Evolutionary conservation across 2,329 filamentous ascomycete species (phyloP), one percentile per base, ranked within the genome.

Genomic region (Aspergillus fijiensis): DNA sequence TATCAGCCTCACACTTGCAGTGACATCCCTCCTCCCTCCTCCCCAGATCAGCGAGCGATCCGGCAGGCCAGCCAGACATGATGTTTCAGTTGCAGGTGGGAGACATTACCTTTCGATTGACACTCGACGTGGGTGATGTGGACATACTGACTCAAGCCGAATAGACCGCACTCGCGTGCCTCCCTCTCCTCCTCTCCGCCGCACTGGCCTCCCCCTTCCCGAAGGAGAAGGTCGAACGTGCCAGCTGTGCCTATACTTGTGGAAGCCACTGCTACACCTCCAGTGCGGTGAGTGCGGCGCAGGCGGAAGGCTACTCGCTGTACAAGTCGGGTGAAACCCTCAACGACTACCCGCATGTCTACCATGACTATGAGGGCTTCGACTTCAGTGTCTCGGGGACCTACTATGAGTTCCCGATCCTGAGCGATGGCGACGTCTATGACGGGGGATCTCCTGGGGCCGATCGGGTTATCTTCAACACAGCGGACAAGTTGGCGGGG

Each of bases 391-490:
- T 87, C 5, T 63, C 70, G 3, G 84, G 84, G 0, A 84, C 85
- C 0, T 89, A 85, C 70, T 82, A 87, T 61, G 87, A 89, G 72
- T 89, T 87, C 72, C 87, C 87, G 1, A 79, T 89, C 56, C 64
- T 83, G 68, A 74, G 71, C 14, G 78, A 74, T 29, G 81, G 80
- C 21, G 65, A 70, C 1, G 70, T 81, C 1, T 89, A 87, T 70
- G 80, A 70, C 59, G 86, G 87, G 51, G 85, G 86, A 25, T 83
- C 82, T 1, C 88, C 88, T 1, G 88, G 88, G 42, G 77, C 88
- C 19, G 87, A 90, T 70, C 85, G 88, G 53, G 85, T 90, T 56
- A 75, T 89, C 33, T 86, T 90, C 76, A 87, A 85, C 69, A 78
- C 69, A 0, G 62, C 74, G 16, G 84, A 87, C 66, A 60, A 81